Evolutionary conservation across 2,329 filamentous ascomycete species (phyloP).

Genomic region (Microdochium bolleyi): DNA sequence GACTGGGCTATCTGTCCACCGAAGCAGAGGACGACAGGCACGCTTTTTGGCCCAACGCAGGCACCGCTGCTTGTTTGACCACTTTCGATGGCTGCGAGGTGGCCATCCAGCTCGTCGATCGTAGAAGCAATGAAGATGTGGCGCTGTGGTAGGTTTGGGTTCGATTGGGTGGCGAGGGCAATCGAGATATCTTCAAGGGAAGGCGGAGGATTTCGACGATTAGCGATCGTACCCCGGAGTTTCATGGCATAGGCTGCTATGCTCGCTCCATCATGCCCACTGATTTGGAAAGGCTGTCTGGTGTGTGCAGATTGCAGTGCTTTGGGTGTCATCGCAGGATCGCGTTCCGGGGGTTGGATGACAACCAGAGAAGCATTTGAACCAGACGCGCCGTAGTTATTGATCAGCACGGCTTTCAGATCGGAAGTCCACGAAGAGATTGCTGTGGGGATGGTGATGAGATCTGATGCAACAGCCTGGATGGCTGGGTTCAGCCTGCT

Average conservation of each 20-base stretch:
- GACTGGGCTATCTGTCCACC: conserved; percentile 21
- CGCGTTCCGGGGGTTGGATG: conserved; percentile 7
- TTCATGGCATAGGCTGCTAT: conserved; percentile 9
- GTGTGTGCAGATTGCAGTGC: not conserved
- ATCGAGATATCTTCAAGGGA: conserved; percentile 21
- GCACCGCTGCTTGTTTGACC: not conserved
- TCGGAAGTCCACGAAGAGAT: conserved; percentile 10
- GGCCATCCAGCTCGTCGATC: conserved; percentile 13
- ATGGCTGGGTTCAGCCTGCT: conserved; percentile 16
- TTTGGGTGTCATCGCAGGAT: conserved; percentile 1
- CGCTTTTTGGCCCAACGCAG: conserved; percentile 1
- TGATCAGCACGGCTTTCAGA: conserved; percentile 15
- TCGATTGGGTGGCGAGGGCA: conserved; percentile 19
- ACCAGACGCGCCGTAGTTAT: conserved; percentile 27
- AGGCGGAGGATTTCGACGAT: conserved; percentile 3
- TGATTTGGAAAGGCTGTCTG: conserved; percentile 9
- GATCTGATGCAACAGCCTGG: conserved; percentile 5
- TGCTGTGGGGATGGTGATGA: conserved; percentile 10
- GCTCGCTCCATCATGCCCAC: conserved; percentile 11
- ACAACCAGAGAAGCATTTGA: conserved; percentile 18
- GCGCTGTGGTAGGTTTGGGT: conserved; percentile 12
- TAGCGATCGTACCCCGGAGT: conserved; percentile 3
- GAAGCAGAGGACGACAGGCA: conserved; percentile 26
- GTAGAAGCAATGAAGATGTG: conserved; percentile 17
- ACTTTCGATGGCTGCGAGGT: conserved; percentile 5